Evolutionary conservation across 331 rosid genomes (phyloP).

Genomic region (Quercus lobata): DNA sequence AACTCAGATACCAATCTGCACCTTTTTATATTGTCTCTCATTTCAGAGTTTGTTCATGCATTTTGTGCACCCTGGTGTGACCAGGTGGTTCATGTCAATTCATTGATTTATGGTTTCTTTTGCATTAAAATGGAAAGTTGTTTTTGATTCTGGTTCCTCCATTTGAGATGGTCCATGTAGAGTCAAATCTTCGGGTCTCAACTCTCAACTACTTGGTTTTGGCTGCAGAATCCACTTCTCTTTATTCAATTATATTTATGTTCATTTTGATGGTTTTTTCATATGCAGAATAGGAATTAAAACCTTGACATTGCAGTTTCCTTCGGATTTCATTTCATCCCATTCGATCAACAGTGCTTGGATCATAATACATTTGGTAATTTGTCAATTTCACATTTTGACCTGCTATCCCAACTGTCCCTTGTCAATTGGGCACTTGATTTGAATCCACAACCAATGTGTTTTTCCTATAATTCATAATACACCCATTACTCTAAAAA

Average conservation of each 20-base stretch:
- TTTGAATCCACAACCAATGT: background rate
- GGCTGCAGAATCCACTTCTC: background rate
- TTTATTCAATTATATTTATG: no score
- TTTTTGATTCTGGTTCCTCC: no score
- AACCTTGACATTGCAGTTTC: background rate
- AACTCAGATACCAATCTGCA: background rate
- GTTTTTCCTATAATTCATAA: background rate
- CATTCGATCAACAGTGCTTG: background rate
- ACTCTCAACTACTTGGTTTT: background rate
- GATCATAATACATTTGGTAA: no score
- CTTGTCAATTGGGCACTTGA: conserved; percentile 5
- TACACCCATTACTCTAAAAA: background rate
- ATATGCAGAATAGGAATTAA: background rate
- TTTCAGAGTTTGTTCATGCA: no score
- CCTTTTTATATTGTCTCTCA: no score
- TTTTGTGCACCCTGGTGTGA: no score
- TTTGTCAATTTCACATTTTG: background rate
- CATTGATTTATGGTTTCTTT: no score
- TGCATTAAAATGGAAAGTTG: no score
- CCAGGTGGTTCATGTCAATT: no score
- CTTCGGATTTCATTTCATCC: conserved; percentile 11
- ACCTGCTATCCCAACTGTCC: background rate
- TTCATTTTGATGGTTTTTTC: background rate
- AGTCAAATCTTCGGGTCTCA: background rate
- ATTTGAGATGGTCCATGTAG: no score